Conservation (phyloP, 139 green algal species). For the Picochlorum sp. region DNA sequence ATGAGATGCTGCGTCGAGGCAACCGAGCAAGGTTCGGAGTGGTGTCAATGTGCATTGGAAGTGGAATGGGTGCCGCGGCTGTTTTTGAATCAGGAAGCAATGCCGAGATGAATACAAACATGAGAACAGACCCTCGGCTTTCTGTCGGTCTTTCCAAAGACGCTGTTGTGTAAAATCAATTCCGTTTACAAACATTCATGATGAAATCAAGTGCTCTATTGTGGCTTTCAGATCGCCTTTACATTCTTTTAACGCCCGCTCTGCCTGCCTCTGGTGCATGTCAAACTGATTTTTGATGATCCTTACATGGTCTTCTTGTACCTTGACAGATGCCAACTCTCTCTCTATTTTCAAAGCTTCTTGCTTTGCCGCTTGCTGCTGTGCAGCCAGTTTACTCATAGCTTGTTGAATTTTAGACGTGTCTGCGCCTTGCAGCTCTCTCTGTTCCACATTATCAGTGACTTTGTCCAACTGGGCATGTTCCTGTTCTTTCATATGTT, state of each 20-base stretch:
- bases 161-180: constrained; percentile 5
- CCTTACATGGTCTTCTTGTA: constrained; percentile 50
- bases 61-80: constrained; percentile 85
- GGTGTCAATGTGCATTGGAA: constrained; percentile 98
- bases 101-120: constrained; percentile 4
- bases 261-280: constrained; percentile 63
- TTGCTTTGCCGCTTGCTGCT: constrained; percentile 51
- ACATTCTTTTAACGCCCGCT: constrained; percentile 53
- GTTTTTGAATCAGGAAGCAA: constrained; percentile 70
- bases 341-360: constrained; percentile 46
- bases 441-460: constrained; percentile 16
- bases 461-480: too few species aligned
- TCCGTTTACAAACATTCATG: neutral
- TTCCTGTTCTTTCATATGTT: too few species aligned
- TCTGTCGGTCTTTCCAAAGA: constrained; percentile 1
- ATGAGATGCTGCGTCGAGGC: constrained; percentile 87
- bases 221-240: constrained; percentile 45
- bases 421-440: constrained; percentile 33
- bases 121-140: neutral
- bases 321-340: constrained; percentile 69
- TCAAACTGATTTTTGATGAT: constrained; percentile 61
- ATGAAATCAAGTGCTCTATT: constrained; percentile 39
- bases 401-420: constrained; percentile 42
- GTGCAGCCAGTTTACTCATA: constrained; percentile 49
- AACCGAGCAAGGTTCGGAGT: constrained; percentile 79